Base-by-base conservation (phyloP, 305 asterid genomes). In the Plantago rigida region DNA sequence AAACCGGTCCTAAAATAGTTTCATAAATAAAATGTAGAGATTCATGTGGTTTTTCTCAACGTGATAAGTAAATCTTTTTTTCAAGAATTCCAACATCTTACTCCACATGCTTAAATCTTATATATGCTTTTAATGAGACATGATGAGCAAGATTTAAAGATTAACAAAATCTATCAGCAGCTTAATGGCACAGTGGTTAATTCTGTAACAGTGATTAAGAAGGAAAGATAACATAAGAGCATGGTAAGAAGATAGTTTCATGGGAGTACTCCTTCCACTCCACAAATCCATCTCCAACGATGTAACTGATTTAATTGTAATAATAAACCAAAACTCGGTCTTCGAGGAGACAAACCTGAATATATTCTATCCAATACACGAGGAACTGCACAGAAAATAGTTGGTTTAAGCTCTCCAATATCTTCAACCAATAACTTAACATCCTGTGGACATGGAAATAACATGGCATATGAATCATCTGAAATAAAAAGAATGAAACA, bases 381-480 rank as follows among this genome's bases (percentile, higher is more conserved):
- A 63, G 98, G 98, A 80, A 91, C 98, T 60, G 95, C 96, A 73
- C 96, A 91, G 69, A 87, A 91, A 64, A 91, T 61, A 59, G 95
- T 84, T 29, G 97, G 97, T 71, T 91, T 87, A 55, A 91, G 81
- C 79, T 77, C 95, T 60, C 62, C 87, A 69, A 91, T 77, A 75
- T 91, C 98, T 74, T 91, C 96, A 19, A 85, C 84, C 67, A 91
- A 76, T 60, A 87, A 81, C 77, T 87, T 88, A 28, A 84, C 95
- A 84, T 92, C 96, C 98, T 88, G 81, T 31, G 58, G 51, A 65
- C 31, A 67, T 22, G 58, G 63, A 71, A 68, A 60, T 58, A 68
- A 44, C 46, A 64, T 51, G 17, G 44, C 60, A 60, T 41, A 59
- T 59, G 10, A 60, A 50, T 45, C 41, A 44, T 52, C 58, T 52